phyloP scores from a whole-genome alignment of 73 alveolate genomes.

The Paramecium octaurelia region DNA sequence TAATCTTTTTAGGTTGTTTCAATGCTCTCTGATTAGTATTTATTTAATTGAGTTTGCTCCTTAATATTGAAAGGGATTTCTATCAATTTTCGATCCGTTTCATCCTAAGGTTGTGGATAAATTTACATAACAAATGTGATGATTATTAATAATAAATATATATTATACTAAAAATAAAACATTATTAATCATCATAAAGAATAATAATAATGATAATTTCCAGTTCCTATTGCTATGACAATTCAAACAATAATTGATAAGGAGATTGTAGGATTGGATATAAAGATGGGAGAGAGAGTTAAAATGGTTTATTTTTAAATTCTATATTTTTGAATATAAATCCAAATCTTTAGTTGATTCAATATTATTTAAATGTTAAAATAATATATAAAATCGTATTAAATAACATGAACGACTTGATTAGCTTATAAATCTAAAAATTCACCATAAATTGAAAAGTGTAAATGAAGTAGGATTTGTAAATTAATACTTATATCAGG shows the following conservation, averaged over 20 bases:
- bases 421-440: background rate
- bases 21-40: background rate
- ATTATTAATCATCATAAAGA: background rate
- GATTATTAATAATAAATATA: background rate
- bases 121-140: background rate
- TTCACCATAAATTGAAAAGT: background rate
- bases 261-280: background rate
- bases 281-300: background rate
- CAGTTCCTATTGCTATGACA: background rate
- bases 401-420: background rate
- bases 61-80: background rate
- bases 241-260: background rate
- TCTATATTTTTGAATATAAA: background rate
- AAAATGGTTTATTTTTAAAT: background rate
- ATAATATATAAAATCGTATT: background rate
- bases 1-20: background rate
- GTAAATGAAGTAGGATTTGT: background rate
- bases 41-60: background rate
- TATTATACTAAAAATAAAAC: background rate
- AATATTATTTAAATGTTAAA: background rate
- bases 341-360: background rate
- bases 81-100: background rate
- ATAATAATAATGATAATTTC: background rate
- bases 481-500: background rate
- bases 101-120: slow-evolving; percentile 31